Base-by-base conservation (phyloP, 352 stramenopile genomes). In the Pythium diclinum region DNA sequence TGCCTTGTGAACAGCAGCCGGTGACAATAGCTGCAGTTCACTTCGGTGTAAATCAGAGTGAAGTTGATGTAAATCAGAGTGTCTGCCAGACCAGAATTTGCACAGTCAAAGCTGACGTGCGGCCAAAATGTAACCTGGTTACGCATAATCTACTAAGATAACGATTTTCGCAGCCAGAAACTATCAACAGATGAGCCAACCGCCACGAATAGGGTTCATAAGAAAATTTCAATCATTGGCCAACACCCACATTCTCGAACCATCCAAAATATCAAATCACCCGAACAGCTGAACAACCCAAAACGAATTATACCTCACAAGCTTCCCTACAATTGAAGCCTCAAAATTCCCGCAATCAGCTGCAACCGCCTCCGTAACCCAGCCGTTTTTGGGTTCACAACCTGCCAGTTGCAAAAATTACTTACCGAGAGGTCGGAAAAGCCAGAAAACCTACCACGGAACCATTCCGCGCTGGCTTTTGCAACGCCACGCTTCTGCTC, bases 141-240 rank as follows among this genome's bases (percentile, higher is more conserved):
- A 17, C 36, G n/a, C 9, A 42, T 16, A 28, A 57, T 28, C 51
- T 14, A 57, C 49, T 28, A 3, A 28, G 25, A 28, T 28, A 28
- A 28, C 25, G 25, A 28, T 3, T 28, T 28, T 28, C 25, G 25
- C 25, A 28, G 25, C 25, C 25, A 28, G 25, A 28, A 28, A 28
- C 49, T 25, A 56, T 38, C 49, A 56, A 36, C 49, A 57, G 51
- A 57, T 44, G 36, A 61, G 40, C 7, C 44, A 23, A 25, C 42
- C 38, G 47, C 32, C n/a, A 56, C 36, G 60, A 59, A 25, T 68
- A 68, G 61, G 61, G 61, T 38, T 62, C 56, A 38, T 4, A 3
- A 40, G 25, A 68, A 68, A 58, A 52, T 68, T 59, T 57, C 54
- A 53, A 25, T 40, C 14, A 3, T 21, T 52, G 11, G 9, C 23